Evolutionary conservation across 106 monocot genomes (phyloP).

Genomic region (Xerophyta viscosa): DNA sequence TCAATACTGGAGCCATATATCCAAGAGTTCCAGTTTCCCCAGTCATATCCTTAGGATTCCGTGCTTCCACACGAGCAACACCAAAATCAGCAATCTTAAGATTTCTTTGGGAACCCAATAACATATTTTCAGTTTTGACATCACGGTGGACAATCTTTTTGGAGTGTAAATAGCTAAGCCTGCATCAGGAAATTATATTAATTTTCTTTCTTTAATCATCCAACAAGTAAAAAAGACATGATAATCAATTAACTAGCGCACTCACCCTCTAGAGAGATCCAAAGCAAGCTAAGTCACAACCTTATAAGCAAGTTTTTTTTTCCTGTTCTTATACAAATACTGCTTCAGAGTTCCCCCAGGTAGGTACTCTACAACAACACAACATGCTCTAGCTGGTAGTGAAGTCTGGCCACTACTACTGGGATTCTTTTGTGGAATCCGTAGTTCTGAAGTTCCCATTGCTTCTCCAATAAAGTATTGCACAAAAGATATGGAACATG

Average conservation of each 20-base stretch:
- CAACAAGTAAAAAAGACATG: too few relatives aligned
- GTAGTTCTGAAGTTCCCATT: slow-evolving; percentile 66
- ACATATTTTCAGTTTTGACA: slow-evolving; percentile 88
- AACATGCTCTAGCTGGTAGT: slow-evolving; percentile 66
- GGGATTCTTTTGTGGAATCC: slow-evolving; percentile 37
- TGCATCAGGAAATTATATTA: too few relatives aligned
- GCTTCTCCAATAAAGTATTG: slow-evolving; percentile 74
- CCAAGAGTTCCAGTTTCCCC: slow-evolving; percentile 95
- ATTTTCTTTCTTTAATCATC: too few relatives aligned
- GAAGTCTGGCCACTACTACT: slow-evolving; percentile 7
- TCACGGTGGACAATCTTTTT: slow-evolving; percentile 82
- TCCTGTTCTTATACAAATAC: slow-evolving; percentile 63
- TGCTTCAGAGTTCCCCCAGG: slow-evolving; percentile 79
- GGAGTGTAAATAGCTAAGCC: slow-evolving; percentile 79
- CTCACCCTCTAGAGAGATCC: slow-evolving; percentile 76
- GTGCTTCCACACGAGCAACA: slow-evolving; percentile 90
- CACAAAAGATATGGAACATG: neutral
- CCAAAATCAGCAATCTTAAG: slow-evolving; percentile 95
- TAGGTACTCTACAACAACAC: slow-evolving; percentile 87
- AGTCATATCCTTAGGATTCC: slow-evolving; percentile 82
- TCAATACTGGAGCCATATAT: slow-evolving; percentile 95
- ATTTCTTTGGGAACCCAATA: slow-evolving; percentile 31
- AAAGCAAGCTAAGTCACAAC: slow-evolving; percentile 70
- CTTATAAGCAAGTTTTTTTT: slow-evolving; percentile 57
- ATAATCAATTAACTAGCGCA: too few relatives aligned